These are phyloP conservation scores for Cercospora beticola DNA, from an alignment of 2,329 filamentous ascomycete species.

Conservation along the genomic window DNA sequence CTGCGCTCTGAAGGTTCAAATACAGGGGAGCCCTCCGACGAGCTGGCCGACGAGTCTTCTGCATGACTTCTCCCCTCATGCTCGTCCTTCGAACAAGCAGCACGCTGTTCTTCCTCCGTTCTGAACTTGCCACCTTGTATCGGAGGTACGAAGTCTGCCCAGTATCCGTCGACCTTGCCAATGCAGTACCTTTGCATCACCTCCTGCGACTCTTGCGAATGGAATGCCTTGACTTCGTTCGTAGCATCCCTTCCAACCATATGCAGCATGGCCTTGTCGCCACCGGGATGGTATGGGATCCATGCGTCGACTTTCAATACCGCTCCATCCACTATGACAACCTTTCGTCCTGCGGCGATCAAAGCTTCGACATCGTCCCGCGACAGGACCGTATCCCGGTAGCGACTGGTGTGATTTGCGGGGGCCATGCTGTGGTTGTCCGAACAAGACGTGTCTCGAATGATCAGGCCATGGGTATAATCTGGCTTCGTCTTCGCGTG, in stretches of 20 bases:
- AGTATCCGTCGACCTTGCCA: conserved; percentile 74
- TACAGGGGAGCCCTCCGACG: conserved; percentile 57
- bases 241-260: conserved; percentile 75
- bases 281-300: conserved; percentile 87
- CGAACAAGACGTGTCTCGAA: background rate
- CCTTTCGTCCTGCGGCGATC: conserved; percentile 76
- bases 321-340: conserved; percentile 77
- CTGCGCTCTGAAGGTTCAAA: conserved; percentile 53
- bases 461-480: background rate
- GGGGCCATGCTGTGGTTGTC: conserved; percentile 20
- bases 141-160: conserved; percentile 85
- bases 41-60: conserved; percentile 53
- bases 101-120: conserved; percentile 44
- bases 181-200: conserved; percentile 82
- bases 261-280: conserved; percentile 84
- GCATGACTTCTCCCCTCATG: conserved; percentile 26
- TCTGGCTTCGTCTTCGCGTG: background rate
- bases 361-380: conserved; percentile 64
- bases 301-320: conserved; percentile 88
- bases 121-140: conserved; percentile 85
- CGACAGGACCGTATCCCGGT: conserved; percentile 29
- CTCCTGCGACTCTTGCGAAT: conserved; percentile 72
- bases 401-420: conserved; percentile 21
- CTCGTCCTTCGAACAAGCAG: conserved; percentile 19
- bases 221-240: conserved; percentile 92